These are phyloP conservation scores for Magnusiomyces suaveolens DNA, from an alignment of 1,139 yeast species.

Conservation along the genomic window DNA sequence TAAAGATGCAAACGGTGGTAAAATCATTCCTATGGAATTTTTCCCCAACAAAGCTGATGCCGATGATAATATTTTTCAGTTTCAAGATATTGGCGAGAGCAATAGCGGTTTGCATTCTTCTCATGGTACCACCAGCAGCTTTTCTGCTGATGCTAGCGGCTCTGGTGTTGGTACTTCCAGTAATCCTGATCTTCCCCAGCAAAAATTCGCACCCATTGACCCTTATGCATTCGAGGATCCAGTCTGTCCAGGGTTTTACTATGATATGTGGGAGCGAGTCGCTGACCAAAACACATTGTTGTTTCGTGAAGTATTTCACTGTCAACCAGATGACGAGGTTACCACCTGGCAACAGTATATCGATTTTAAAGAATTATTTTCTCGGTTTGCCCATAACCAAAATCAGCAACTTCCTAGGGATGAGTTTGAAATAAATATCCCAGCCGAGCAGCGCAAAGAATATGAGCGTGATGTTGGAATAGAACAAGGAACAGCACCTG, in stretches of 20 bases:
- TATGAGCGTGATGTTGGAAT: slow-evolving; percentile 5
- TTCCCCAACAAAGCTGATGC: slow-evolving; percentile 2
- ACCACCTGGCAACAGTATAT: slow-evolving; percentile 85
- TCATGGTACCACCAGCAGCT: neutral
- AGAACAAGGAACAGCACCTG: neutral
- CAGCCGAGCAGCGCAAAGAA: slow-evolving; percentile 11
- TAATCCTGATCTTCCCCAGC: neutral
- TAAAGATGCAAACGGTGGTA: slow-evolving; percentile 2
- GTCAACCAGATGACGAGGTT: slow-evolving; percentile 90
- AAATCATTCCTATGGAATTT: neutral
- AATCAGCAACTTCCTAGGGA: slow-evolving; percentile 15
- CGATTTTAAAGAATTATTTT: slow-evolving; percentile 38
- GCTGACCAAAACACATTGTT: slow-evolving; percentile 78
- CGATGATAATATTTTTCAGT: slow-evolving; percentile 5
- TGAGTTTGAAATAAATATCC: slow-evolving; percentile 12
- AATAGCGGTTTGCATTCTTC: neutral
- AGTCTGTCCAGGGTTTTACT: slow-evolving; percentile 62
- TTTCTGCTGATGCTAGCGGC: neutral
- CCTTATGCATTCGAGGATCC: slow-evolving; percentile 90
- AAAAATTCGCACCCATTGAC: slow-evolving; percentile 47
- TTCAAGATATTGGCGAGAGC: neutral
- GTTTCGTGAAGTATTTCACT: slow-evolving; percentile 77
- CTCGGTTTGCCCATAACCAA: slow-evolving; percentile 32
- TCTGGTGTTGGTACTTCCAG: neutral
- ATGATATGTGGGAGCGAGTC: slow-evolving; percentile 77